Evolutionary conservation across 495 filamentous ascomycete species (phyloP).

Genomic region (Aspergillus incahuasiensis): DNA sequence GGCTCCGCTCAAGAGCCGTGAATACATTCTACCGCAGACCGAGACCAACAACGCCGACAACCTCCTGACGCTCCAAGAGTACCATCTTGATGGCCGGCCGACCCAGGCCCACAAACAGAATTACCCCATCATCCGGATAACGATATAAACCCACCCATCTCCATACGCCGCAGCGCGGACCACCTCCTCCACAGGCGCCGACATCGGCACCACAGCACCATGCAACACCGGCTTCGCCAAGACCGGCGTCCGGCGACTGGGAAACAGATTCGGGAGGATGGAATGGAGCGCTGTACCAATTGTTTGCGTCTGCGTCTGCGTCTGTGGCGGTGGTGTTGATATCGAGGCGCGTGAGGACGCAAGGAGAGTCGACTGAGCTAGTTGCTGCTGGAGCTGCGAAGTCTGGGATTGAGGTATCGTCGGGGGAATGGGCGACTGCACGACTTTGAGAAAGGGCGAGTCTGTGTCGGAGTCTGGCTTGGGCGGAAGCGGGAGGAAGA

Average conservation of each 20-base stretch:
- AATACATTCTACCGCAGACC: too few relatives aligned
- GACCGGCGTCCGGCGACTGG: constrained; percentile 77
- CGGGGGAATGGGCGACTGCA: constrained; percentile 65
- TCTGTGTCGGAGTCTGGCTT: constrained; percentile 26
- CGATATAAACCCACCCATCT: constrained; percentile 88
- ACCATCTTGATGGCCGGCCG: too few relatives aligned
- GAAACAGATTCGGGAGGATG: constrained; percentile 80
- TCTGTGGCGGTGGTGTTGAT: background rate
- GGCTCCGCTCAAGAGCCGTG: too few relatives aligned
- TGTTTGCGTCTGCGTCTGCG: constrained; percentile 59
- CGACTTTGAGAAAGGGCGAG: constrained; percentile 54
- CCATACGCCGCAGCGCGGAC: constrained; percentile 77
- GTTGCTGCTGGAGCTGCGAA: constrained; percentile 20
- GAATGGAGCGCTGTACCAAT: constrained; percentile 74
- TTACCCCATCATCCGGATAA: constrained; percentile 69
- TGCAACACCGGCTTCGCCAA: constrained; percentile 88
- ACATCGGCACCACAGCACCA: constrained; percentile 78
- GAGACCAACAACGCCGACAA: too few relatives aligned
- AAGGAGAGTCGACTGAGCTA: constrained; percentile 22
- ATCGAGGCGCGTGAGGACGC: constrained; percentile 22
- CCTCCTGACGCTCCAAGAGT: too few relatives aligned
- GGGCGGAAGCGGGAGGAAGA: constrained; percentile 76
- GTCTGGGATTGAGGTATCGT: constrained; percentile 23
- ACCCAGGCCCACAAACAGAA: too few relatives aligned
- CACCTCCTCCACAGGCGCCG: constrained; percentile 78